Evolutionary conservation across 352 stramenopile species (phyloP).

Genomic region (Phytophthora parvispora): DNA sequence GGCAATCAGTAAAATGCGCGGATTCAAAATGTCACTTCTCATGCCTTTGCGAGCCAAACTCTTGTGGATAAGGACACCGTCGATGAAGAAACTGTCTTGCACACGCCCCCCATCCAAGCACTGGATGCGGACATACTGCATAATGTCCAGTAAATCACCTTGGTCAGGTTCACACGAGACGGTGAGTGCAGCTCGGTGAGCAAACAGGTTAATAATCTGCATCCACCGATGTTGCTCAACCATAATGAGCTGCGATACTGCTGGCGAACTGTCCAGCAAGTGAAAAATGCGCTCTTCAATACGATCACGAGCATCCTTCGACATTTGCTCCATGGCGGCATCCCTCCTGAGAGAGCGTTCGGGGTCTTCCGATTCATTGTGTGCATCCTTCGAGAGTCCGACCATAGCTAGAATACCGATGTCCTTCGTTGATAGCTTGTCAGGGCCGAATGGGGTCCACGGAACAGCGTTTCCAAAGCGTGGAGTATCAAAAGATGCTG

Average conservation of each 20-base stretch:
- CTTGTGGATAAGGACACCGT: constrained; percentile 91
- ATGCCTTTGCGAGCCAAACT: constrained; percentile 86
- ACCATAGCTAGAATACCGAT: constrained; percentile 65
- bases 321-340: constrained; percentile 63
- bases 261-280: constrained; percentile 62
- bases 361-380: constrained; percentile 61
- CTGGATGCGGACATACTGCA: constrained; percentile 89
- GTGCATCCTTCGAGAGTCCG: constrained; percentile 71
- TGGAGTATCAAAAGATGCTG: constrained; percentile 67
- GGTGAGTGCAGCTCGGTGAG: constrained; percentile 64
- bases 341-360: constrained; percentile 50
- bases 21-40: constrained; percentile 83
- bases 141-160: constrained; percentile 85
- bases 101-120: constrained; percentile 79
- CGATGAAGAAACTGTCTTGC: constrained; percentile 90
- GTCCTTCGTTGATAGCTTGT: constrained; percentile 54
- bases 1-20: constrained; percentile 86
- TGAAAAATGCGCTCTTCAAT: constrained; percentile 85
- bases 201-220: constrained; percentile 84
- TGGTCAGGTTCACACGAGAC: constrained; percentile 77
- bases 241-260: constrained; percentile 67
- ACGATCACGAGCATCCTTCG: constrained; percentile 62
- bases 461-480: constrained; percentile 60
- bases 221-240: constrained; percentile 86
- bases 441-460: constrained; percentile 58